These are phyloP conservation scores for Ricinus communis DNA, from an alignment of 345 rosid species.

Conservation along the genomic window DNA sequence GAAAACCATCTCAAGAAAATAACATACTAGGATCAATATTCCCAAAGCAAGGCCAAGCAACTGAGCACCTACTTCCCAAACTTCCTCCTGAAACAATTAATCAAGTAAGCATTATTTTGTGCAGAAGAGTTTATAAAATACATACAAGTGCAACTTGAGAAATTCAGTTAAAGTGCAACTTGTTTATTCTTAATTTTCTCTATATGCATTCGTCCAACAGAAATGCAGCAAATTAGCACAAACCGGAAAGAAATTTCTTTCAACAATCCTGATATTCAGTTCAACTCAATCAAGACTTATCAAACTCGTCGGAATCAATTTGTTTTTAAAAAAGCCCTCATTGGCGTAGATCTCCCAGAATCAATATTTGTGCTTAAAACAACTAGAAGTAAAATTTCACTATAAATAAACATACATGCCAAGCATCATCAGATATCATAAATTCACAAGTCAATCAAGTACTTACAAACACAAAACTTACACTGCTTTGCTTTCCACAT, in stretches of 20 bases:
- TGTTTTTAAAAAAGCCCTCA: neutral
- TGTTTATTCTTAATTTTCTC: neutral
- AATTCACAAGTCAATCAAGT: no score
- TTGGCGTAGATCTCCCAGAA: no score
- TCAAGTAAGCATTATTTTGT: conserved; percentile 8
- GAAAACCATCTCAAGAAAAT: conserved; percentile 2
- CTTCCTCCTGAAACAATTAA: conserved; percentile 75
- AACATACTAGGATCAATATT: conserved; percentile 72
- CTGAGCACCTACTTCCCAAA: conserved; percentile 98
- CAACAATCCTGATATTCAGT: neutral
- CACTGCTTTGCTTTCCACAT: no score
- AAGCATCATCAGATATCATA: no score
- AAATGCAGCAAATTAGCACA: neutral
- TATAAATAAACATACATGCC: no score
- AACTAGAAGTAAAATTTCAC: neutral
- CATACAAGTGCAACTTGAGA: neutral
- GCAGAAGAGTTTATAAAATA: neutral
- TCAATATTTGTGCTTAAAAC: neutral
- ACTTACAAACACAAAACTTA: no score
- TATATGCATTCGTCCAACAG: neutral
- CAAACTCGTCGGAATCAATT: neutral
- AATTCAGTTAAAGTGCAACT: neutral
- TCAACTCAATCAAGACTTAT: neutral
- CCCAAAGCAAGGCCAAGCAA: conserved; percentile 85
- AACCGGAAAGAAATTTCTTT: neutral